Base-by-base conservation (phyloP, 257 asterid species). In the Primulina huaijiensis region DNA sequence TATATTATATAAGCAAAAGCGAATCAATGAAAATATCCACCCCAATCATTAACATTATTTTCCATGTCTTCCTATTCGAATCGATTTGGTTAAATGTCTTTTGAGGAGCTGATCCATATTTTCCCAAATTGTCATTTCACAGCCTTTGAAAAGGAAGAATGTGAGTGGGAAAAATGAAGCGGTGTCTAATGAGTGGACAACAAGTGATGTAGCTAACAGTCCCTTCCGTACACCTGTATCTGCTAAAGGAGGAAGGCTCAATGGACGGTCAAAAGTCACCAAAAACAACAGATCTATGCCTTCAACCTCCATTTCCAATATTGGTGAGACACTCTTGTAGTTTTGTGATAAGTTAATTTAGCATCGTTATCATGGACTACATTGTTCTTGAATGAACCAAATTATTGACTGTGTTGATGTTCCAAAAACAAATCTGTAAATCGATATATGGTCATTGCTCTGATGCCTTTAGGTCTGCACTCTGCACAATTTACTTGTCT, bases 141-240 rank as follows among this genome's bases (percentile, higher is more conserved):
- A 92, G 98, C 85, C 85, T 20, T 72, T 80, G 67, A 90, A 92
- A 88, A 74, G 94, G 80, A 90, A 87, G 86, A 75, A 74, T 76
- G 86, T 79, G 68, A 67, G 69, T 31, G 88, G 62, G 66, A 74
- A 79, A 62, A 80, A 72, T 66, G 87, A 78, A 72, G 88, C 62
- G 43, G 86, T 85, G 72, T 69, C 92, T 55, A 74, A 78, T 55
- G 86, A 80, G 71, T 73, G 84, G 81, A 61, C 81, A 62, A 75
- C 88, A 73, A 85, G 64, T 5, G 78, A 77, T 65, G 58, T 77
- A 65, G 67, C 78, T 35, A 81, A 68, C 78, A 83, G 91, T 75
- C 90, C 97, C 53, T 74, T 86, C 29, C 75, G 78, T 21, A 86
- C 96, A 12, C 95, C 97, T 61, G 95, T 87, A 65, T 86, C 95